Base-by-base conservation (phyloP, 2,329 filamentous ascomycete species). In the Exophiala xenobiotica region DNA sequence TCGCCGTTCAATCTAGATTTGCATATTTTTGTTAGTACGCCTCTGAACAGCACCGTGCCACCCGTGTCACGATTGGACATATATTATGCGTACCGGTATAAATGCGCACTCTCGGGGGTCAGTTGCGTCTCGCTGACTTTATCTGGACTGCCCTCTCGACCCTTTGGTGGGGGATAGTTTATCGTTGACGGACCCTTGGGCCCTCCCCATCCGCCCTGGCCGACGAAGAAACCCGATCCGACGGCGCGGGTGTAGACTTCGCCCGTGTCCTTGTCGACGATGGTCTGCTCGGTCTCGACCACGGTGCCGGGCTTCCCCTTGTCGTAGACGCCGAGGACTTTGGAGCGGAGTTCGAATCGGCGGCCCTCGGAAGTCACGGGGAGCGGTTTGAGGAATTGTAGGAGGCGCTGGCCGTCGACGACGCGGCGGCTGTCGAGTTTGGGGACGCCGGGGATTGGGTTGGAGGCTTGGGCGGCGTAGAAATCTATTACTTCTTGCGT, bases 271-370 rank as follows among this genome's bases (percentile, higher is more conserved):
- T 76, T 80, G 60, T 95, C 88, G 18, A 93, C 87, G 39, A 95
- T 79, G 49, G 86, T 78, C 57, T 83, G 81, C 75, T 95, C 86
- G 3, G 83, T 86, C 71, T 95, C 89, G 31, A 93, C 77, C 1
- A 95, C 89, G 7, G 85, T 87, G 51, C 88, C 88, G 0, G 88
- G 81, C 61, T 88, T 87, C 63, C 90, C 90, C 77, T 95, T 95
- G 74, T 95, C 90, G 69, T 93, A 95, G 29, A 95, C 87, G 44
- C 89, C 90, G 16, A 95, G 70, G 19, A 95, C 87, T 67, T 86
- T 90, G 64, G 78, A 83, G 61, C 87, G 81, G 57, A 88, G 73
- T 75, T 93, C 86, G 68, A 95, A 93, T 58, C 80, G 82, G 58
- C 77, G 77, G 54, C 88, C 89, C 8, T 77, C 83, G 31, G 85